Evolutionary conservation across 179 eudicot species (phyloP), one percentile per base, ranked within the genome.

Genomic region (Heliamphora pulchella): DNA sequence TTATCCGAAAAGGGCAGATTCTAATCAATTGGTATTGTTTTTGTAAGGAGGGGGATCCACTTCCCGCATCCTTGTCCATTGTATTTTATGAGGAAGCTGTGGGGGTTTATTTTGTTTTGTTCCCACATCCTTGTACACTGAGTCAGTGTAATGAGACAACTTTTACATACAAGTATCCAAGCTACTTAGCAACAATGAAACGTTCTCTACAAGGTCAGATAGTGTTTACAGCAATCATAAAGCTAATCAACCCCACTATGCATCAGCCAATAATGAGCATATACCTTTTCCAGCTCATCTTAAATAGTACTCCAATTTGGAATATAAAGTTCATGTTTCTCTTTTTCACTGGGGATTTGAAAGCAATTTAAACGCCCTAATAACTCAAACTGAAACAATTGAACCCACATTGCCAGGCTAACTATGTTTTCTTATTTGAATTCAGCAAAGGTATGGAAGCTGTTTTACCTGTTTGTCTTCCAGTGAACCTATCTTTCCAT

Each of bases 391-490:
- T 8, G 7, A 8, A 4, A 20, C 5, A 67, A 43, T 43, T 43
- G 7, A 0, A 13, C 8, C 8, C 41, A 66, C 44, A 51, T 50
- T 46, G 31, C 58, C 22, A 17, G 65, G 31, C 55, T 8, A 2
- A 3, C 55, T 22, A 5, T 66, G 48, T 9, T 53, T 53, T 13
- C n/a, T 44, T 13, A 76, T 63, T 59, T 8, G n/a, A 74, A 20
- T 18, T 46, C 9, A 57, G 58, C 53, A 11, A 8, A 75, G 70
- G 71, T 8, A 63, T 51, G 80, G 62, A 80, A 48, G 51, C 65
- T 39, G 44, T 11, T 74, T 74, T 79, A 93, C 97, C 97, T 91
- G 96, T 82, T 91, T 90, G 64, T 80, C 86, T 82, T 93, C 94
- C 82, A 94, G 81, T 76, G 89, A 81, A 72, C 65, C 43, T 68